Evolutionary conservation across 257 asterid genomes (phyloP), one percentile per base, ranked within the genome.

Genomic region (Ilex aquifolium): DNA sequence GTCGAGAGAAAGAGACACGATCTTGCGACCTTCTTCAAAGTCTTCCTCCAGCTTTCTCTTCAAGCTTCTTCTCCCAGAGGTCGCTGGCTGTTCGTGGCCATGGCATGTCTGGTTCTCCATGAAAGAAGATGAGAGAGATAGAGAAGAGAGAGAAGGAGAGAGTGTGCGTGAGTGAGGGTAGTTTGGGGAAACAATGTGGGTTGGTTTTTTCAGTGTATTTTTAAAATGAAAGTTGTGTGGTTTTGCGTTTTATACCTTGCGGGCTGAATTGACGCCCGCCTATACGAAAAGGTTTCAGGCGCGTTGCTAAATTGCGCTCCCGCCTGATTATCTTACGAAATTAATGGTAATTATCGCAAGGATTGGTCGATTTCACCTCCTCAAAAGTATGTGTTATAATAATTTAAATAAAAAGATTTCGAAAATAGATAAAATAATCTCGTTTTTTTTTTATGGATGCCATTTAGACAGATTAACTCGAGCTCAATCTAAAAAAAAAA

Each of bases 31-130:
- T 21, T 69, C 84, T 31, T 80, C 81, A 69, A 73, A 76, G 42
- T 74, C 94, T 54, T 80, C 88, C 61, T 80, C 89, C 1, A 80
- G 82, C 67, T 93, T 93, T 54, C 99, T 71, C 85, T 86, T 93
- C 81, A 89, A 82, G 75, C 99, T 89, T 69, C 93, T 69, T 72
- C 93, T 70, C 27, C 69, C 68, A 15, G 79, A 67, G 5, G 70
- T 15, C 6, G 88, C 68, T 16, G 83, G 66, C 49, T 82, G 80
- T 65, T 85, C 90, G 79, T 70, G 85, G 67, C 88, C 94, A 70
- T 69, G 85, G 63, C 73, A 88, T 82, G 63, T 77, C 74, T 77
- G 89, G 81, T 72, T 84, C 82, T 83, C 97, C 99, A 93, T 93
- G 65, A 53, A 32, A 48, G 42, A 57, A 12, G 55, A 50, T 13